Base-by-base conservation (phyloP, 345 rosid species). In the Sisymbrium altissimum region DNA sequence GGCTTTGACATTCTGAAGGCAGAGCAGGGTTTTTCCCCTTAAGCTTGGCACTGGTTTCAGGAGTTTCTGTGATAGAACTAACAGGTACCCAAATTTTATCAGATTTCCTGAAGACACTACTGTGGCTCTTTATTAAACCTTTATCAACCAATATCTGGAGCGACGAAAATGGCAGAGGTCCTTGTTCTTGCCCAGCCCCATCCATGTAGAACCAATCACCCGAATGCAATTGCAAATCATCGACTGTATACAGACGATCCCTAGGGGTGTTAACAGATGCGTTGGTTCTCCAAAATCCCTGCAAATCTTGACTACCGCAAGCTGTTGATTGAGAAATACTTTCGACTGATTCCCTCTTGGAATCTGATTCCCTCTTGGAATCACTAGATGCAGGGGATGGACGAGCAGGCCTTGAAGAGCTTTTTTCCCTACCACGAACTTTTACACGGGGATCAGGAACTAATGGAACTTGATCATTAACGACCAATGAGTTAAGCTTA, bases 121-220 rank as follows among this genome's bases (percentile, higher is more conserved):
- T 96, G 77, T 82, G 77, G 45, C 82, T 86, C 64, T 72, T 86
- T 61, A 96, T 83, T 54, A 55, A 17, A 63, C 96, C 98, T 81
- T 82, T 87, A 81, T 88, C 88, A 59, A 82, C 91, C 81, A 96
- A 72, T 54, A 73, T 76, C 79, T 87, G 97, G 57, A 96, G 88
- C 79, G 83, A 94, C 11, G 86, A 80, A 85, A 86, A 86, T 33
- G 89, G 84, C 45, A 64, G 79, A 60, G 99, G 98, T 57, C 98
- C 99, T 71, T 71, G 89, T 81, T 90, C 98, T 83, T 84, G 92
- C 72, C 99, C 99, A 64, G 91, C 79, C 57, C 97, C 96, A 83
- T 96, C 98, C 83, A 87, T 78, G 81, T 86, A 92, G 80, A 85
- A 96, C 99, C 99, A 96, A 55, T 96, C 96, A 75, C 99, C 99